Evolutionary conservation across 179 eudicot genomes (phyloP).

Genomic region (Silene coronaria): DNA sequence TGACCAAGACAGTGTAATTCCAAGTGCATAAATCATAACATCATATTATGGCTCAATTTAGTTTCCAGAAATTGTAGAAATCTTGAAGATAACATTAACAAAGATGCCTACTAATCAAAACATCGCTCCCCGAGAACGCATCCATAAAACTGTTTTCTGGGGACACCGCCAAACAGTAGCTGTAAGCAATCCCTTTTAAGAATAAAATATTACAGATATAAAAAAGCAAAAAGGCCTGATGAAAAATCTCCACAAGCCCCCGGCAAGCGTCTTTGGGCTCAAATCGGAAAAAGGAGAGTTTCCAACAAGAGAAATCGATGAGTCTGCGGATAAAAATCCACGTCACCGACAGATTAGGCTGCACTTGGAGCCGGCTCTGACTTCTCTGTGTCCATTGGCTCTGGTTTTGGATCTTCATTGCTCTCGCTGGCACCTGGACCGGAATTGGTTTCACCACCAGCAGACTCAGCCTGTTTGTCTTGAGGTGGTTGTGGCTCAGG

Average conservation of each 20-base stretch:
- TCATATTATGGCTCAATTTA: background rate
- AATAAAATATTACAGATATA: background rate
- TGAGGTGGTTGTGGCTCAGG: constrained; percentile 43
- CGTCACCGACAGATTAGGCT: constrained; percentile 19
- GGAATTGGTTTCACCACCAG: constrained; percentile 27
- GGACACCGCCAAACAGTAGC: background rate
- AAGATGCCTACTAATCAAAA: background rate
- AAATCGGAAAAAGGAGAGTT: background rate
- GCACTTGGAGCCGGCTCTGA: constrained; percentile 23
- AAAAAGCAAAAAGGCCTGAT: background rate
- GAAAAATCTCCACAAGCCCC: background rate
- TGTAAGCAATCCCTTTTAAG: background rate
- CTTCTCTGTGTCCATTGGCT: constrained; percentile 37
- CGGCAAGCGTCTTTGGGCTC: background rate
- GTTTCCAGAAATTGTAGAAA: background rate
- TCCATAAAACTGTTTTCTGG: background rate
- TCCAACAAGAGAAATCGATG: background rate
- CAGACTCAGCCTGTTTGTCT: constrained; percentile 34
- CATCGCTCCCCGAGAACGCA: background rate
- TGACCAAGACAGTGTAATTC: background rate
- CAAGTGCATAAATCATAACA: background rate
- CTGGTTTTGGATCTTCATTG: constrained; percentile 18
- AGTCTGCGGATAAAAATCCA: background rate
- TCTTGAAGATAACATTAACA: background rate
- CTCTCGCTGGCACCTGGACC: constrained; percentile 24